These are phyloP conservation scores for Pouteria glomerata DNA, from an alignment of 148 eudicot species.

Conservation along the genomic window DNA sequence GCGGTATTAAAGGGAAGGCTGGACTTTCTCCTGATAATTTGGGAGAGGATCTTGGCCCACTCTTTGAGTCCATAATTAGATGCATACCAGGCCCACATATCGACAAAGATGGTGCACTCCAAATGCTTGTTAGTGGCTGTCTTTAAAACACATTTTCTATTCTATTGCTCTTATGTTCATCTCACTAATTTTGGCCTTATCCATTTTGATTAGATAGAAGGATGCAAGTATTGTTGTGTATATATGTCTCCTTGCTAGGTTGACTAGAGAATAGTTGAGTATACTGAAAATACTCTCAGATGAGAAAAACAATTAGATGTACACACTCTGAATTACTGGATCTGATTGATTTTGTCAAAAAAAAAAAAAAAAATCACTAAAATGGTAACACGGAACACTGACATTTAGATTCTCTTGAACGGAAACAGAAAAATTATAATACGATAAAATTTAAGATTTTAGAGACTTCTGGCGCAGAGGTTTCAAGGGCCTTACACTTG, in stretches of 20 bases:
- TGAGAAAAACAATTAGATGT: not conserved
- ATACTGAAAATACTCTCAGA: not conserved
- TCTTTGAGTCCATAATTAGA: conserved; percentile 78
- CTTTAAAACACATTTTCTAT: not conserved
- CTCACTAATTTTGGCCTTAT: not conserved
- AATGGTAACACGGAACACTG: not conserved
- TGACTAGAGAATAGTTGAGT: not conserved
- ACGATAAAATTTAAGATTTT: not conserved
- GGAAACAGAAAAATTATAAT: too few species aligned
- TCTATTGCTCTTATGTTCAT: conserved; percentile 5
- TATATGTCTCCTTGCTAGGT: not conserved
- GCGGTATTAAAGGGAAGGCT: conserved; percentile 88
- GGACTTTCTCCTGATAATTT: conserved; percentile 89
- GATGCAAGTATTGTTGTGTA: not conserved
- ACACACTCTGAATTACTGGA: not conserved
- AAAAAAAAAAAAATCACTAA: not conserved
- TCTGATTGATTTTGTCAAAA: not conserved
- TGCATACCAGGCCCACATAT: conserved; percentile 96
- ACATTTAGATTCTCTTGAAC: too few species aligned
- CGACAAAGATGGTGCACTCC: conserved; percentile 86
- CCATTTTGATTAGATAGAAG: not conserved
- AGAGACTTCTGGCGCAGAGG: not conserved
- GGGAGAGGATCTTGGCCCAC: conserved; percentile 97
- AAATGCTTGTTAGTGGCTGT: conserved; percentile 90
- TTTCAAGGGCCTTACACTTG: not conserved